Evolutionary conservation across 768 basidiomycete genomes (phyloP).

Genomic region (Pulveroboletus sp.): DNA sequence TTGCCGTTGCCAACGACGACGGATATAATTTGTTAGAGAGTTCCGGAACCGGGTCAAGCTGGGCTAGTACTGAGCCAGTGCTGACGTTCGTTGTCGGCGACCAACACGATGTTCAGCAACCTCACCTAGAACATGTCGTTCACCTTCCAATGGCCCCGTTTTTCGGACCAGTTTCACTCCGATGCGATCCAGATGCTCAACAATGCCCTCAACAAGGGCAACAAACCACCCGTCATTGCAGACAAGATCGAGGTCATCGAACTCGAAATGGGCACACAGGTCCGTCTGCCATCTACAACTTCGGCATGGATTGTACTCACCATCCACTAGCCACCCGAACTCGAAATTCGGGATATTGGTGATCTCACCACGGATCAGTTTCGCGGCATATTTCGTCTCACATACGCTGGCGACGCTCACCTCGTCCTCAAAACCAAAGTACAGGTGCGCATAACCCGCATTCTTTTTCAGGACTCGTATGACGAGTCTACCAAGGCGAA

Average conservation of each 20-base stretch:
- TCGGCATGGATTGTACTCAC: neutral
- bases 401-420: slow-evolving; percentile 92
- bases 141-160: slow-evolving; percentile 94
- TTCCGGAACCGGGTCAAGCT: neutral
- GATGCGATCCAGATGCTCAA: slow-evolving; percentile 98
- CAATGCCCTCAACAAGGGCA: slow-evolving; percentile 94
- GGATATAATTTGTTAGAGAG: neutral
- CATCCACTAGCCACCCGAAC: slow-evolving; percentile 80
- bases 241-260: slow-evolving; percentile 98
- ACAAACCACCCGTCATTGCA: slow-evolving; percentile 95
- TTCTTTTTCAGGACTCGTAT: neutral
- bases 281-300: slow-evolving; percentile 30
- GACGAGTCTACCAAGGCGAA: slow-evolving; percentile 68
- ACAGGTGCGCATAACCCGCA: slow-evolving; percentile 53
- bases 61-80: neutral
- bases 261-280: slow-evolving; percentile 98
- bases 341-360: slow-evolving; percentile 96
- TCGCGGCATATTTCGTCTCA: slow-evolving; percentile 92
- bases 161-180: slow-evolving; percentile 94
- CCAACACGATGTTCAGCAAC: slow-evolving; percentile 22
- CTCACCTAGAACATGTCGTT: slow-evolving; percentile 71
- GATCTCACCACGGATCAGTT: slow-evolving; percentile 96
- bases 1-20: no score
- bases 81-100: slow-evolving; percentile 9
- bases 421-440: slow-evolving; percentile 87